Conservation (phyloP, 2,329 filamentous ascomycete genomes). For the Fusarium sambucinum region DNA sequence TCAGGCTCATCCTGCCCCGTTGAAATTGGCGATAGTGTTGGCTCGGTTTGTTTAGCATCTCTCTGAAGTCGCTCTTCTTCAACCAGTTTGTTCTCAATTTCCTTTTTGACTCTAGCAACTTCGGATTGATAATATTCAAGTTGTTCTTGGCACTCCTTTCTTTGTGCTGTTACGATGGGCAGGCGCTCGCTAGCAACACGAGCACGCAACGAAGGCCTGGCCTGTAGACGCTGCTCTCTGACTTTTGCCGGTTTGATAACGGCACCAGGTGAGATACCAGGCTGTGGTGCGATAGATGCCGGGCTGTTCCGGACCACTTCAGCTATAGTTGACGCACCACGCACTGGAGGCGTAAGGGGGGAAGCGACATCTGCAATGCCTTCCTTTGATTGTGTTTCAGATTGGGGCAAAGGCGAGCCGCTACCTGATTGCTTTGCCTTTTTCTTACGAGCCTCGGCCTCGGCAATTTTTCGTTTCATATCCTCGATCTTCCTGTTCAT, state of each 20-base stretch:
- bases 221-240: constrained; percentile 18
- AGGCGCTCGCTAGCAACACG: constrained; percentile 54
- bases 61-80: constrained; percentile 52
- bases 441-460: constrained; percentile 68
- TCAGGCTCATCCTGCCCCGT: constrained; percentile 23
- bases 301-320: constrained; percentile 7
- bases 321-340: not conserved
- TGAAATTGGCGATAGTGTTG: constrained; percentile 8
- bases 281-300: constrained; percentile 16
- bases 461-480: constrained; percentile 69
- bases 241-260: constrained; percentile 30
- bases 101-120: constrained; percentile 61
- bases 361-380: constrained; percentile 41
- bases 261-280: constrained; percentile 10
- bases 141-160: constrained; percentile 57
- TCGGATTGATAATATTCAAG: constrained; percentile 61
- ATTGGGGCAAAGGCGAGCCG: constrained; percentile 49
- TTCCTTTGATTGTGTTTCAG: constrained; percentile 45
- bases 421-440: constrained; percentile 55
- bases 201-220: constrained; percentile 47
- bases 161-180: constrained; percentile 53
- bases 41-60: constrained; percentile 43
- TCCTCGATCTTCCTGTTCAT: constrained; percentile 71
- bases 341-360: not conserved
- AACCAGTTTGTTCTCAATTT: constrained; percentile 56